These are phyloP conservation scores for Penicillium paneum DNA, from an alignment of 2,329 filamentous ascomycete species.

Conservation along the genomic window DNA sequence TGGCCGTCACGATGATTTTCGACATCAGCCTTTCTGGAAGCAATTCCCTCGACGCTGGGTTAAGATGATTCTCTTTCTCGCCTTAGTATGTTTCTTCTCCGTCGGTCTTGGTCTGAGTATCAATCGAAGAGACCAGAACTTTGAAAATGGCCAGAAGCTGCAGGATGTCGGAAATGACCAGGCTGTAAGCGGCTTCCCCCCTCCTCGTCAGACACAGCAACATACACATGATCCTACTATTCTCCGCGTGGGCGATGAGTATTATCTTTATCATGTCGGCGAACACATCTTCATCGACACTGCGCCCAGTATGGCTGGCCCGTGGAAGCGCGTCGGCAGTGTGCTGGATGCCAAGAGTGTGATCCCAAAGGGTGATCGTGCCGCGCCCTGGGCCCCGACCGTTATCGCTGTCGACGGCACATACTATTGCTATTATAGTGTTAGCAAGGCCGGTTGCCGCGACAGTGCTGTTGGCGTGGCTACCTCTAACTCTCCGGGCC, in stretches of 20 bases:
- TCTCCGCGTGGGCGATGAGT: constrained; percentile 25
- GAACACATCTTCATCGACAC: constrained; percentile 31
- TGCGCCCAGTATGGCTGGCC: constrained; percentile 29
- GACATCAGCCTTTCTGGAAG: constrained; percentile 16
- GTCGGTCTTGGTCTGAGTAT: constrained; percentile 14
- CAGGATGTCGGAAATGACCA: constrained; percentile 4
- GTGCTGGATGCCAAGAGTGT: constrained; percentile 31
- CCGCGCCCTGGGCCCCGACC: constrained; percentile 56
- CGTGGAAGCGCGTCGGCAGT: constrained; percentile 30
- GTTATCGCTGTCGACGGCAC: constrained; percentile 54
- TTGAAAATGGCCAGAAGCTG: constrained; percentile 4
- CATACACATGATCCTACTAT: constrained; percentile 36
- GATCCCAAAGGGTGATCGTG: constrained; percentile 34
- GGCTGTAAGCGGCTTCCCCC: constrained; percentile 14
- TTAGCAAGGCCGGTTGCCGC: constrained; percentile 60
- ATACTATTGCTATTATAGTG: constrained; percentile 66
- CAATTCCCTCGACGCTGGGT: constrained; percentile 22
- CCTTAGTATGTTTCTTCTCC: constrained; percentile 19
- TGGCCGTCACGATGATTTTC: constrained; percentile 13
- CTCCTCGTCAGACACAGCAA: constrained; percentile 23
- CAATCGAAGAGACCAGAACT: constrained; percentile 5
- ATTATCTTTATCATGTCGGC: constrained; percentile 35
- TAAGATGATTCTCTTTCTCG: constrained; percentile 22
- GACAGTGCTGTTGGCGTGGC: constrained; percentile 61
- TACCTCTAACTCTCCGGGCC: constrained; percentile 42